Base-by-base conservation (phyloP, 2,329 filamentous ascomycete genomes). In the Sporothrix schenckii region DNA sequence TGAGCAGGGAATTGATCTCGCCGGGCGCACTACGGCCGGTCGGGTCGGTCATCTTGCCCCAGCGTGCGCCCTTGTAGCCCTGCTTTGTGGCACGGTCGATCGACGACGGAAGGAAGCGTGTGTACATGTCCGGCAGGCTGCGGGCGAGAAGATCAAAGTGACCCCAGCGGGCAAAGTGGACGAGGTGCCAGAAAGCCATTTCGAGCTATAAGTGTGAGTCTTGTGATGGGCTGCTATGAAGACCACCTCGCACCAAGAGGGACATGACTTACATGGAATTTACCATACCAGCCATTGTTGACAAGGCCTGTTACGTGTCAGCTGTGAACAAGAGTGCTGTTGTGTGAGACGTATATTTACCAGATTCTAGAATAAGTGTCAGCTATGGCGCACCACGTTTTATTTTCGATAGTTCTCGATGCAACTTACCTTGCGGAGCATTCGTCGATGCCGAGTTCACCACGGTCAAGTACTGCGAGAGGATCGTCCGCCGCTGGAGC, bases 1-100 rank as follows among this genome's bases (percentile, higher is more conserved):
- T 85, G 3, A 89, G 78, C 1, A 89, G 78, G 11, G 83, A 84
- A 75, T 89, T 89, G 75, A 89, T 88, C 72, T 87, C 84, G 2
- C 87, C 87, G 0, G 87, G 86, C 1, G 86, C 84, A 61, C 82
- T 85, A 13, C 84, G 80, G 34, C 86, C 85, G 0, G 81, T 83
- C 0, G 85, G 84, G 75, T 88, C 86, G 11, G 82, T 86, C 86
- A 88, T 88, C 75, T 88, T 86, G 66, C 74, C 84, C 84, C 75
- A 81, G 66, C 82, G 78, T 7, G 82, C 82, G 44, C 83, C 82
- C 5, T 75, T 72, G 76, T 83, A 84, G 4, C 82, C 81, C 74
- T 83, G 82, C 0, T 50, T 71, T 4, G 65, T 70, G 4, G 82
- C 82, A 49, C 82, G 79, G 4, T 76, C 74, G 47, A 79, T 68